These are phyloP conservation scores for Talaromyces trachyspermus DNA, from an alignment of 495 filamentous ascomycete species.

Conservation along the genomic window DNA sequence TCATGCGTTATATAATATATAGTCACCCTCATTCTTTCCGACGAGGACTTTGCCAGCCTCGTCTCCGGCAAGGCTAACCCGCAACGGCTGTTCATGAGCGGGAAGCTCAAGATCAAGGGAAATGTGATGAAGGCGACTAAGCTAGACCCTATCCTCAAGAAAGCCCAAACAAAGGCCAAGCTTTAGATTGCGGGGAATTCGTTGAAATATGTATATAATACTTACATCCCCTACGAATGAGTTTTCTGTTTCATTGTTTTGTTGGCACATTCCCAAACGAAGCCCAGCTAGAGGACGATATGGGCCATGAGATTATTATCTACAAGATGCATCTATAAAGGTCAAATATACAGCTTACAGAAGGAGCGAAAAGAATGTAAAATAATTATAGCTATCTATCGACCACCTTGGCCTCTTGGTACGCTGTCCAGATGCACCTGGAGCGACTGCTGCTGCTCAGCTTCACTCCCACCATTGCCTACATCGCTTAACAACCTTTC, in stretches of 20 bases:
- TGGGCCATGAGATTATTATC: no score
- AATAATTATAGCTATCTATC: no score
- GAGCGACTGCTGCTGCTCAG: neutral
- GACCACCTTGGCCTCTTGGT: no score
- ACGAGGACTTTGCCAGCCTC: constrained; percentile 77
- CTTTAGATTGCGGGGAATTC: no score
- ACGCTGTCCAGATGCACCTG: neutral
- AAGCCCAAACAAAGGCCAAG: constrained; percentile 80
- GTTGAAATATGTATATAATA: neutral
- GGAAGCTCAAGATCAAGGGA: constrained; percentile 96
- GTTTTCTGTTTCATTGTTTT: neutral
- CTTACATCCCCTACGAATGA: no score
- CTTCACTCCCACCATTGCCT: neutral
- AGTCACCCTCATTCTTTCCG: constrained; percentile 82
- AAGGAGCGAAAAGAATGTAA: no score
- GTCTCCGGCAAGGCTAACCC: constrained; percentile 86
- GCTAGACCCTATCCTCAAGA: constrained; percentile 89
- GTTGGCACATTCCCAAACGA: no score
- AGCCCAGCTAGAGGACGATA: no score
- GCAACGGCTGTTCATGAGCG: constrained; percentile 91
- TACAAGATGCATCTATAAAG: no score
- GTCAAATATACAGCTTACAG: no score
- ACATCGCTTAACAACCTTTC: constrained; percentile 18
- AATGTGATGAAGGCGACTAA: constrained; percentile 99
- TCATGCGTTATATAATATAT: no score